Base-by-base conservation (phyloP, 2,329 filamentous ascomycete genomes). In the Taxawa tesnikishii region DNA sequence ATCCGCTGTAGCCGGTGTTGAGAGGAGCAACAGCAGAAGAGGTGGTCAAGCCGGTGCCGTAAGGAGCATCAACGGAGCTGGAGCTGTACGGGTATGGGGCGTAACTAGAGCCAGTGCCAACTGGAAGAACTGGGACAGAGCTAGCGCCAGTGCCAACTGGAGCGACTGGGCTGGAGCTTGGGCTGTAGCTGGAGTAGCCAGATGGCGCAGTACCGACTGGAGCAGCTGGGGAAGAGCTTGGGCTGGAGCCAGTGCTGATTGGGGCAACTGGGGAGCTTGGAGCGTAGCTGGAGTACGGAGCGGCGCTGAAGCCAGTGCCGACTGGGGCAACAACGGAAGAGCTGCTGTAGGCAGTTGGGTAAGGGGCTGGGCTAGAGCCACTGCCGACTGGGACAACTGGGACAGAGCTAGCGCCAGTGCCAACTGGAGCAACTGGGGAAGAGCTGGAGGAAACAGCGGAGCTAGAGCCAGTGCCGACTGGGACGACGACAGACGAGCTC, bases 331-430 rank as follows among this genome's bases (percentile, higher is more conserved):
- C 15, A 26, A 28, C 26, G 19, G 37, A 13, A 14, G 29, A 29
- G 25, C 23, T 16, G n/a, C n/a, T n/a, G n/a, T n/a, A n/a, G n/a
- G n/a, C n/a, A n/a, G 13, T 15, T n/a, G n/a, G n/a, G n/a, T n/a
- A n/a, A n/a, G n/a, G n/a, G n/a, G n/a, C n/a, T n/a, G 34, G 38
- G 18, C 39, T 38, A 31, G 42, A 38, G 16, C 39, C 38, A 16
- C 37, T 34, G 17, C 37, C 32, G 26, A 33, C 37, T 27, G 32
- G 37, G 34, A 37, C 38, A 13, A 33, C 33, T 27, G 42, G 39
- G 28, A 37, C 31, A 31, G 42, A 41, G 28, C 37, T 33, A 25
- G 34, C 30, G 26, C 34, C 43, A 31, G 40, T 43, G 29, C 24
- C 25, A 21, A 27, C 19, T 32, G 29, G 29, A 31, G 34, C 26